Evolutionary conservation across 1,284 basidiomycete species (phyloP).

Genomic region (Cystobasidium pallidum): DNA sequence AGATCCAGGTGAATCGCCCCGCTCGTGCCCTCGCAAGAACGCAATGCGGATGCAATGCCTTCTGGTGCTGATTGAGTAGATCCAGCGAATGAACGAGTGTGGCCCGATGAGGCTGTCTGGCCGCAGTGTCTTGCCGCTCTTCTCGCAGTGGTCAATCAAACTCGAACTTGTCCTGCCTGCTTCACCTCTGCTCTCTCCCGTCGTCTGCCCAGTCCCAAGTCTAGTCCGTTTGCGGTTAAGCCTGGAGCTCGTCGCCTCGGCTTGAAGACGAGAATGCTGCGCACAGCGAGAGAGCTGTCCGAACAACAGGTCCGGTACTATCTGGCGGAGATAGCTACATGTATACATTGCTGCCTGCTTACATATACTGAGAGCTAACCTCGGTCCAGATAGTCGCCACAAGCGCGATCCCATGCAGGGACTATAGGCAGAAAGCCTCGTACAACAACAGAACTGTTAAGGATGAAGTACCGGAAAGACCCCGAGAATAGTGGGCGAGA

Average conservation of each 20-base stretch:
- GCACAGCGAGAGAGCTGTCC: background rate
- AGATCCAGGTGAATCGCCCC: background rate
- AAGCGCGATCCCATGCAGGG: background rate
- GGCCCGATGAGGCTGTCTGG: background rate
- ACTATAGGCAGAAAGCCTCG: background rate
- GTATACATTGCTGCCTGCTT: background rate
- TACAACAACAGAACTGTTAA: slow-evolving; percentile 28
- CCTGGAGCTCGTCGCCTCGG: background rate
- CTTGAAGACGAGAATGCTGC: background rate
- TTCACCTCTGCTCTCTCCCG: slow-evolving; percentile 2
- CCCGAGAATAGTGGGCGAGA: too few relatives aligned
- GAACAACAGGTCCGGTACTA: background rate
- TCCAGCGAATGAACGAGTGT: slow-evolving; percentile 27
- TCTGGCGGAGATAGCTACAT: background rate
- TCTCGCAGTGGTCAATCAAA: background rate
- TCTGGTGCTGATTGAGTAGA: too few relatives aligned
- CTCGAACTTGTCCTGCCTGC: background rate
- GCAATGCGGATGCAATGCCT: too few relatives aligned
- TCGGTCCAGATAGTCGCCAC: background rate
- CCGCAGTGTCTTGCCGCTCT: background rate
- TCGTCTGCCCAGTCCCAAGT: background rate
- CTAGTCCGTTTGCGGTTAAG: slow-evolving; percentile 2
- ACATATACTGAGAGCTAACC: background rate
- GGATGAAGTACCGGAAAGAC: too few relatives aligned
- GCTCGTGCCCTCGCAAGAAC: slow-evolving; percentile 10